Evolutionary conservation across 2,329 filamentous ascomycete genomes (phyloP).

Genomic region (Berkeleyomyces rouxiae): DNA sequence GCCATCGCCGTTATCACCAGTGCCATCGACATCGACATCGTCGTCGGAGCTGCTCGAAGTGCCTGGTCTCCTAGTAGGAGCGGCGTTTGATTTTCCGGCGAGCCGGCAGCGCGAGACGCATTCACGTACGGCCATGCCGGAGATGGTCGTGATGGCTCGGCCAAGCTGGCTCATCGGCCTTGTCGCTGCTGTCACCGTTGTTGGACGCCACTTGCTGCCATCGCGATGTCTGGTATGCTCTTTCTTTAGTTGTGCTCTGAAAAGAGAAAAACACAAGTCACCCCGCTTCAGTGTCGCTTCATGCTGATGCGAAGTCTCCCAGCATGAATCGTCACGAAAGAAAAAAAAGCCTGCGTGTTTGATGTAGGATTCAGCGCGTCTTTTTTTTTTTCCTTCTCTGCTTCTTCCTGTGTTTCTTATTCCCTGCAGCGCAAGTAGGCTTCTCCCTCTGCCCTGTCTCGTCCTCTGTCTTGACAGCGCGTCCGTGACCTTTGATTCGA

Average conservation of each 20-base stretch:
- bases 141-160: too few relatives aligned
- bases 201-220: too few relatives aligned
- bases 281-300: not conserved
- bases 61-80: not conserved
- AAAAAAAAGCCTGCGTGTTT: not conserved
- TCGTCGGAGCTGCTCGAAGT: not conserved
- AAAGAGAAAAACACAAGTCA: too few relatives aligned
- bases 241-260: too few relatives aligned
- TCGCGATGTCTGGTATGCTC: too few relatives aligned
- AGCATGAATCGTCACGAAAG: not conserved
- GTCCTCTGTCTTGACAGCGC: not conserved
- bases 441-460: not conserved
- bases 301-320: not conserved
- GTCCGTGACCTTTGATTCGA: constrained; percentile 1
- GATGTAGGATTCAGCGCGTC: not conserved
- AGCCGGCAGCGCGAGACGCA: not conserved
- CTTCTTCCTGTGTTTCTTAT: not conserved
- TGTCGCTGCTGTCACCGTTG: too few relatives aligned
- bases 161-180: too few relatives aligned
- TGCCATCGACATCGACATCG: not conserved
- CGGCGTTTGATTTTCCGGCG: not conserved
- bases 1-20: not conserved
- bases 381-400: not conserved
- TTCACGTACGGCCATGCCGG: too few relatives aligned
- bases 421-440: not conserved